Conservation (phyloP, 1,139 yeast genomes). For the Saccharomyces hybrid region DNA sequence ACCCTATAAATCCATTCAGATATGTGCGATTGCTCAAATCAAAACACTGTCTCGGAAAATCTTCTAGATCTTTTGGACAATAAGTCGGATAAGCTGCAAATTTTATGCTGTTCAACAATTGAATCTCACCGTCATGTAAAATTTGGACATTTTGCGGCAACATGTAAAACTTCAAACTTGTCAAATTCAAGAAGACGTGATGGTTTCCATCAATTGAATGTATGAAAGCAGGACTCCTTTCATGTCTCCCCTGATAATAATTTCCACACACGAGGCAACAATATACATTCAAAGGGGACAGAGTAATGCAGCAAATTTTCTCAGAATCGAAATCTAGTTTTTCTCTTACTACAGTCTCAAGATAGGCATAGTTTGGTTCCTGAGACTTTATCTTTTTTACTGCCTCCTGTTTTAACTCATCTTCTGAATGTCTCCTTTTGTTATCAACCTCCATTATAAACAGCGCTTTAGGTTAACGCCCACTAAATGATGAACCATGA, state of each 20-base stretch:
- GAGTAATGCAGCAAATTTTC: slow-evolving; percentile 55
- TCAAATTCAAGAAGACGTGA: slow-evolving; percentile 54
- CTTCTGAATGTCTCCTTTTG: background rate
- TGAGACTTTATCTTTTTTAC: slow-evolving; percentile 2
- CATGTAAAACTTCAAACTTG: slow-evolving; percentile 42
- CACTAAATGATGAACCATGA: background rate
- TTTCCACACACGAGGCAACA: slow-evolving; percentile 72
- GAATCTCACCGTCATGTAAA: slow-evolving; percentile 4
- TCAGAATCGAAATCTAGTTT: slow-evolving; percentile 65
- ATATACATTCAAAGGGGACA: slow-evolving; percentile 55
- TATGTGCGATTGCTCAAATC: slow-evolving; percentile 45
- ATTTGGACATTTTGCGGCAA: slow-evolving; percentile 46
- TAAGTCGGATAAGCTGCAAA: slow-evolving; percentile 48
- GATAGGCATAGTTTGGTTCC: slow-evolving; percentile 29
- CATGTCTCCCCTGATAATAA: slow-evolving; percentile 61
- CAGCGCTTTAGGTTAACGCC: background rate
- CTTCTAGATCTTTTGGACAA: slow-evolving; percentile 30
- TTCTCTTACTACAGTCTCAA: slow-evolving; percentile 49
- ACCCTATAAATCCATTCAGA: slow-evolving; percentile 57
- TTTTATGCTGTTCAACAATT: slow-evolving; percentile 43
- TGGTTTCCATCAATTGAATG: slow-evolving; percentile 60
- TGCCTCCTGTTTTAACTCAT: slow-evolving; percentile 1
- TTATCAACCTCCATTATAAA: background rate
- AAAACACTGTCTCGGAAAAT: slow-evolving; percentile 23
- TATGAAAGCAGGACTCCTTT: slow-evolving; percentile 54